A percentile compares a stretch with the other conserved stretches of the same genome.
These are phyloP conservation scores for Asterochloris erici DNA, from an alignment of 139 green algal species.

Conservation along the genomic window DNA sequence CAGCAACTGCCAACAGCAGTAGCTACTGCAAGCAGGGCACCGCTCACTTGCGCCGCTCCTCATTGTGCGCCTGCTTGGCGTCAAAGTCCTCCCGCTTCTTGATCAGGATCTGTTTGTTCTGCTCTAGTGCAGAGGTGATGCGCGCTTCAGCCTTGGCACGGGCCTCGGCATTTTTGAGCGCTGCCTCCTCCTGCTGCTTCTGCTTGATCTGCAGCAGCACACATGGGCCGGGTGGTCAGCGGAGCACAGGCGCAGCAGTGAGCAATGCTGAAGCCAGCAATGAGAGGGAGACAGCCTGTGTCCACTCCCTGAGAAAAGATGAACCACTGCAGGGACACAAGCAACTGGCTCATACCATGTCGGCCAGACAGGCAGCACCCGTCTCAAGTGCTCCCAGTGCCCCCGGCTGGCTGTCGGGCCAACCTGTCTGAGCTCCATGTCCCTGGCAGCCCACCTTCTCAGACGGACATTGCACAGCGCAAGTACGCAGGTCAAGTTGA, in stretches of 20 bases:
- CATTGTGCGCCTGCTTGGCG: constrained; percentile 30
- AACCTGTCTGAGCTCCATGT: too few relatives aligned
- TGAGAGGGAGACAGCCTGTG: too few relatives aligned
- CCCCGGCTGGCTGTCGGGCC: too few relatives aligned
- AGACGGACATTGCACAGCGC: too few relatives aligned
- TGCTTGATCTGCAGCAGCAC: background rate
- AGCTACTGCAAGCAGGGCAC: background rate
- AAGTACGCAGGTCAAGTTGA: too few relatives aligned
- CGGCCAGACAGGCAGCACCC: too few relatives aligned
- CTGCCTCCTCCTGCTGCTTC: constrained; percentile 15
- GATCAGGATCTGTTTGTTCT: constrained; percentile 22
- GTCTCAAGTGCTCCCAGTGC: too few relatives aligned
- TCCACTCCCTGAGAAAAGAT: too few relatives aligned
- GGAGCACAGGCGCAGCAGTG: background rate
- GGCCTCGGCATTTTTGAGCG: constrained; percentile 46
- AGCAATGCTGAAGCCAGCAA: too few relatives aligned
- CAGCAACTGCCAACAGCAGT: background rate
- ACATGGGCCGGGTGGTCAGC: background rate
- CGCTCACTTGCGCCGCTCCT: constrained; percentile 31
- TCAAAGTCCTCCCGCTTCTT: constrained; percentile 36
- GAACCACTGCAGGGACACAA: too few relatives aligned
- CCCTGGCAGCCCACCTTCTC: too few relatives aligned
- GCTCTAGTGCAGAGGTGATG: constrained; percentile 40
- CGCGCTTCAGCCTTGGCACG: constrained; percentile 64
- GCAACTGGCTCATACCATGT: too few relatives aligned